phyloP scores from a whole-genome alignment of 306 rosid species.

The Vigna unguiculata region DNA sequence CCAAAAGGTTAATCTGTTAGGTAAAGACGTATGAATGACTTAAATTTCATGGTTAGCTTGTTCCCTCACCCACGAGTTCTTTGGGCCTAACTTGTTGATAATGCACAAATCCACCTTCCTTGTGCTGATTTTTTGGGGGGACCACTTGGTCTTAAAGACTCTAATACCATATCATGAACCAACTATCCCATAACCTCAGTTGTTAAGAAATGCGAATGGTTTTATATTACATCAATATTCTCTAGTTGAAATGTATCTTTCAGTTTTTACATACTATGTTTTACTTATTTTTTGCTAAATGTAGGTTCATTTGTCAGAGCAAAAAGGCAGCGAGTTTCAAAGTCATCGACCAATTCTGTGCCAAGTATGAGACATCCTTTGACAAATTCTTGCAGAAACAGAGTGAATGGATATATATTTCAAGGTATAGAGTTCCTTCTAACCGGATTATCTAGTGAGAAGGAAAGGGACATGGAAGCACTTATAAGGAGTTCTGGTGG shows the following conservation, averaged over 20 bases:
- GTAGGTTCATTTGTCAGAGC: slow-evolving; percentile 60
- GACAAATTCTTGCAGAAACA: slow-evolving; percentile 45
- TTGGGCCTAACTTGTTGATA: not conserved
- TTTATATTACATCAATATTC: not conserved
- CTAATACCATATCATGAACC: slow-evolving; percentile 5
- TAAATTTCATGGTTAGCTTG: slow-evolving; percentile 5
- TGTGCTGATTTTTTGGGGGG: not conserved
- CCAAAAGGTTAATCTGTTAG: not conserved
- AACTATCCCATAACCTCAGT: not conserved
- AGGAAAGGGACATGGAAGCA: slow-evolving; percentile 64
- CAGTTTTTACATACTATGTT: slow-evolving; percentile 5
- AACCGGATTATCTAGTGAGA: slow-evolving; percentile 78
- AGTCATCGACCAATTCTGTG: slow-evolving; percentile 42
- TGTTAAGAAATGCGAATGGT: not conserved
- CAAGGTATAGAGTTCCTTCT: slow-evolving; percentile 78
- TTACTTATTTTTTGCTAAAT: slow-evolving; percentile 42
- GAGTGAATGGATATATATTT: slow-evolving; percentile 59
- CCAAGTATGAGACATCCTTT: slow-evolving; percentile 42
- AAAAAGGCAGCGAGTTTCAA: slow-evolving; percentile 53
- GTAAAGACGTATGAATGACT: slow-evolving; percentile 6
- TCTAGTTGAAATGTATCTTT: slow-evolving; percentile 10
- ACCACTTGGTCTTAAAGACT: not conserved
- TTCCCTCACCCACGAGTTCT: not conserved
- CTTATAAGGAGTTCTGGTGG: slow-evolving; percentile 79
- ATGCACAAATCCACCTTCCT: slow-evolving; percentile 1